Percentiles rank a stretch among this genome's conserved stretches.
phyloP scores from a whole-genome alignment of 257 asterid species.

The Salvia rosmarinus region DNA sequence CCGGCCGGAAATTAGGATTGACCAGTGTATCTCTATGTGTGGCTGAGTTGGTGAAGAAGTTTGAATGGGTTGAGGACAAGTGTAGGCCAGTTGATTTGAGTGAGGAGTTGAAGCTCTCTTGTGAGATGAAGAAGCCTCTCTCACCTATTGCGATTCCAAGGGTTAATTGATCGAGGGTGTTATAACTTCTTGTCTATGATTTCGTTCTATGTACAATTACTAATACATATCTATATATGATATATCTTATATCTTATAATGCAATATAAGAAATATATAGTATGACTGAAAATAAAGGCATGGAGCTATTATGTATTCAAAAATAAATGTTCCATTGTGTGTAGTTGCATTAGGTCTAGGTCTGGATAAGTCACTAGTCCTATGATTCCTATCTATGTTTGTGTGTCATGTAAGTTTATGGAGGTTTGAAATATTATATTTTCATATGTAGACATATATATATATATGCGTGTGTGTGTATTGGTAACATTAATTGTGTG shows the following conservation, averaged over 20 bases:
- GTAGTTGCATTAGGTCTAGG: too few relatives aligned
- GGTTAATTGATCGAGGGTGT: neutral
- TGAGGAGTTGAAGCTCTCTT: conserved; percentile 19
- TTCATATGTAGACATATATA: too few relatives aligned
- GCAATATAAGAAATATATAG: too few relatives aligned
- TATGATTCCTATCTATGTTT: too few relatives aligned
- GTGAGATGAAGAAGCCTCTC: conserved; percentile 18
- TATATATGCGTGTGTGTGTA: too few relatives aligned
- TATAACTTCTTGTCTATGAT: neutral
- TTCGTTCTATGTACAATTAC: neutral
- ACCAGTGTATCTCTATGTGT: neutral
- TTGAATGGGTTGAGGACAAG: conserved; percentile 2
- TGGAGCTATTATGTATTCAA: neutral
- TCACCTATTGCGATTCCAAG: conserved; percentile 3
- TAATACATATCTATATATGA: neutral
- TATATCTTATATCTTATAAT: too few relatives aligned
- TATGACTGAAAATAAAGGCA: neutral
- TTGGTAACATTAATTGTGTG: too few relatives aligned
- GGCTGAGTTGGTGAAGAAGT: conserved; percentile 9
- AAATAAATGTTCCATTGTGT: neutral
- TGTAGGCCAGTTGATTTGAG: conserved; percentile 14
- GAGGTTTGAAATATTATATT: too few relatives aligned
- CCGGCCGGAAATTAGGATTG: neutral
- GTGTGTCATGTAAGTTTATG: too few relatives aligned
- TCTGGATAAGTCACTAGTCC: too few relatives aligned